A percentile compares a stretch with the other conserved stretches of the same genome.
Conservation (phyloP, 2,329 filamentous ascomycete species). For the Sclerotinia trifoliorum region DNA sequence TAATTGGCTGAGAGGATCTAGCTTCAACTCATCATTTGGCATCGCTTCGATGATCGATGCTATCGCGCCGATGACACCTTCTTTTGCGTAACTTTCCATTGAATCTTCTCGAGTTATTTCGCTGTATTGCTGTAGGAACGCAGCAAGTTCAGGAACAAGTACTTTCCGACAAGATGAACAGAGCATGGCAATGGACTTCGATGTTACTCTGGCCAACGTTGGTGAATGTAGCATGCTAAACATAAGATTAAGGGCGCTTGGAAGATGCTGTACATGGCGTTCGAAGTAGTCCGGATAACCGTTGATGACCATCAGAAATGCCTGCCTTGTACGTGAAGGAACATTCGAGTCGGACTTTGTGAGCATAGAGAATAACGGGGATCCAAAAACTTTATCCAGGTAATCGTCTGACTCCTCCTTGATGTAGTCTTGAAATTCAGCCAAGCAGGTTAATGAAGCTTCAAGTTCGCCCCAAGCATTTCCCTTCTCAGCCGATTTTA, state of each 20-base stretch:
- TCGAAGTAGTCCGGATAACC: constrained; percentile 76
- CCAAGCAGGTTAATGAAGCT: constrained; percentile 61
- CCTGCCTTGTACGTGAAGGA: constrained; percentile 63
- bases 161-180: constrained; percentile 72
- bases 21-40: constrained; percentile 54
- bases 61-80: constrained; percentile 71
- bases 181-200: constrained; percentile 70
- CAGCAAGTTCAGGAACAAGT: constrained; percentile 63
- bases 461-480: constrained; percentile 60
- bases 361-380: constrained; percentile 56
- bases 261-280: constrained; percentile 63
- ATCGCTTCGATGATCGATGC: constrained; percentile 74
- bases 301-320: constrained; percentile 68
- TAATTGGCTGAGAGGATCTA: constrained; percentile 55
- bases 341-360: constrained; percentile 51
- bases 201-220: constrained; percentile 63
- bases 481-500: constrained; percentile 46
- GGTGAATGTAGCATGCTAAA: constrained; percentile 67
- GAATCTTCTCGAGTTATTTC: constrained; percentile 58
- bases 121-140: constrained; percentile 71
- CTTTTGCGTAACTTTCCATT: constrained; percentile 67
- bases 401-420: constrained; percentile 57
- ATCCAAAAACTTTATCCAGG: constrained; percentile 61
- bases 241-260: constrained; percentile 69
- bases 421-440: constrained; percentile 64